These are phyloP conservation scores for Casuarina equisetifolia DNA, from an alignment of 306 rosid species.

Conservation along the genomic window DNA sequence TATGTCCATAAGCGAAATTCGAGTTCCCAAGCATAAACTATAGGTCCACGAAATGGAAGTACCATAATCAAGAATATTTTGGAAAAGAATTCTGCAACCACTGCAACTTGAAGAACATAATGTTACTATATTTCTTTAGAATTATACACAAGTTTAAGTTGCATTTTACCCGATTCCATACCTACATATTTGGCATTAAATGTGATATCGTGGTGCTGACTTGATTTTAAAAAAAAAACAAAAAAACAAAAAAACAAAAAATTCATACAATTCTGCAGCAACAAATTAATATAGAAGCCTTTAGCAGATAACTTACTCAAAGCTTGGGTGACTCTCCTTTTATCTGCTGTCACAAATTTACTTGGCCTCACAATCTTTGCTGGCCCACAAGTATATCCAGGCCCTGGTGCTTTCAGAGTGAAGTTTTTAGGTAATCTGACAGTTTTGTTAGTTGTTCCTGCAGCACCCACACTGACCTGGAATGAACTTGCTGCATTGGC, in stretches of 20 bases:
- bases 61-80: background rate
- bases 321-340: constrained; percentile 86
- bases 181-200: background rate
- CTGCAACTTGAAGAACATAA: background rate
- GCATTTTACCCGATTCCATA: background rate
- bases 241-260: too few relatives aligned
- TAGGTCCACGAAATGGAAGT: background rate
- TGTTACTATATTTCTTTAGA: background rate
- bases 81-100: background rate
- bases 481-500: constrained; percentile 72
- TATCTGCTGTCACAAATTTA: constrained; percentile 59
- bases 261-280: background rate
- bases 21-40: background rate
- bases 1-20: background rate
- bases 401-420: constrained; percentile 82
- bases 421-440: constrained; percentile 78
- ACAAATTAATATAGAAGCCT: background rate
- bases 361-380: constrained; percentile 71
- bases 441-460: constrained; percentile 89
- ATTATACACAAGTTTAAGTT: background rate
- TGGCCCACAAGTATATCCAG: constrained; percentile 85
- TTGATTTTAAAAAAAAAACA: too few relatives aligned
- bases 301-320: constrained; percentile 61
- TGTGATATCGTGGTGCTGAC: background rate
- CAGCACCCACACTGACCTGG: constrained; percentile 91